Evolutionary conservation across 306 rosid species (phyloP), one percentile per base, ranked within the genome.

Genomic region (Oemleria cerasiformis): DNA sequence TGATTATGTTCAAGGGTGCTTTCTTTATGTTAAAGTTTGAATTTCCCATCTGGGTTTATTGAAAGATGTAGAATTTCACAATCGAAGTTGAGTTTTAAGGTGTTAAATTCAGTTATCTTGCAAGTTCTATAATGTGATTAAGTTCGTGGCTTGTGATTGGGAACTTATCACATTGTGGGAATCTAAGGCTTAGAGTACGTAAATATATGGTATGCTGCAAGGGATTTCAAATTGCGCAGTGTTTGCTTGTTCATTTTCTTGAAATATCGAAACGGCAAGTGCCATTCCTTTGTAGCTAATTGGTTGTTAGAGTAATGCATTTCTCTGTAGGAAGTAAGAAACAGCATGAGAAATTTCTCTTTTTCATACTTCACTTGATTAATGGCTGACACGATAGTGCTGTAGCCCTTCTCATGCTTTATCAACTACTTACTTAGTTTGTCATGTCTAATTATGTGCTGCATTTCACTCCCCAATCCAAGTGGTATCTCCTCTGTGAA

Each of bases 51-150:
- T 70, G 66, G 66, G 66, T 70, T 70, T 57, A 39, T 57, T 8
- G 13, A 70, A 70, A 42, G 74, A 57, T 70, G 65, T 9, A n/a
- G 62, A 70, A 57, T 70, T 56, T 56, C 25, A 56, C 14, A 8
- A 55, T 42, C 40, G 17, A 42, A 63, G 68, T n/a, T 63, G 74
- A 3, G 44, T 19, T 67, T 20, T 11, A 57, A 16, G 38, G n/a
- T 68, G 36, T 30, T 30, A 30, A 30, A 30, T 30, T 30, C 36
- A 30, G 36, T 30, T 1, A 30, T 25, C 30, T 5, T 30, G 21
- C 39, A 23, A 50, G 39, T 55, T 68, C 39, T 25, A 57, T 57
- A 25, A 57, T 25, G 63, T 5, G 36, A 20, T 54, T 68, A 14
- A 42, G 15, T 14, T 43, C 51, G 13, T 21, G 20, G 40, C 51